Evolutionary conservation across 306 rosid genomes (phyloP).

Genomic region (Acacia crassicarpa): DNA sequence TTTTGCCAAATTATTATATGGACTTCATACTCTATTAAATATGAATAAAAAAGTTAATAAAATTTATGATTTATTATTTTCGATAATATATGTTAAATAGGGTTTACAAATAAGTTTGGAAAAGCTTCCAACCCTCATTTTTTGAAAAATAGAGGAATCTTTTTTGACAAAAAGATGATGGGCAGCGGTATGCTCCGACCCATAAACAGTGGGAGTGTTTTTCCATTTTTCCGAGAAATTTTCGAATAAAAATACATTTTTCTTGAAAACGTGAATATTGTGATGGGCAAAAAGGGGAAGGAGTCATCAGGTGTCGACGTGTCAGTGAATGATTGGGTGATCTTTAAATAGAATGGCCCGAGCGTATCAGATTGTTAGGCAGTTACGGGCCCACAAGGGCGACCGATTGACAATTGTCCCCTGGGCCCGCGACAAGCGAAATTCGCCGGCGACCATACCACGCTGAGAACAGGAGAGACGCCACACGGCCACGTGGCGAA

Average conservation of each 20-base stretch:
- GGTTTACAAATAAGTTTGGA: too few relatives aligned
- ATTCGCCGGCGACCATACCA: constrained; percentile 6
- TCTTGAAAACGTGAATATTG: background rate
- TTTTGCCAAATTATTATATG: too few relatives aligned
- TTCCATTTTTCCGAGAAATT: too few relatives aligned
- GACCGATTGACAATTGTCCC: constrained; percentile 26
- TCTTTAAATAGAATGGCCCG: background rate
- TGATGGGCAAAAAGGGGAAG: background rate
- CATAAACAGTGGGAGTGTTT: too few relatives aligned
- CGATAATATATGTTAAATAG: too few relatives aligned
- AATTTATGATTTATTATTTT: too few relatives aligned
- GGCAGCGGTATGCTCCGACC: too few relatives aligned
- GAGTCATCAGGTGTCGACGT: background rate
- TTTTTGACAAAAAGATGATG: too few relatives aligned
- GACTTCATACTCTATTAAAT: too few relatives aligned
- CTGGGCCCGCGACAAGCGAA: constrained; percentile 14
- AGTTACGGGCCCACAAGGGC: background rate
- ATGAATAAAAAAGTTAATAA: too few relatives aligned
- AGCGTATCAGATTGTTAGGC: background rate
- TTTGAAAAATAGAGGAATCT: too few relatives aligned
- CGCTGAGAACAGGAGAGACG: background rate
- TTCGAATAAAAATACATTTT: background rate
- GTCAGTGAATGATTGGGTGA: background rate
- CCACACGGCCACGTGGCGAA: constrained; percentile 22
- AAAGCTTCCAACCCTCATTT: too few relatives aligned